A percentile compares a stretch with the other conserved stretches of the same genome.
Conservation (phyloP, 441 rosid genomes). For the Syzygium syzygioides region DNA sequence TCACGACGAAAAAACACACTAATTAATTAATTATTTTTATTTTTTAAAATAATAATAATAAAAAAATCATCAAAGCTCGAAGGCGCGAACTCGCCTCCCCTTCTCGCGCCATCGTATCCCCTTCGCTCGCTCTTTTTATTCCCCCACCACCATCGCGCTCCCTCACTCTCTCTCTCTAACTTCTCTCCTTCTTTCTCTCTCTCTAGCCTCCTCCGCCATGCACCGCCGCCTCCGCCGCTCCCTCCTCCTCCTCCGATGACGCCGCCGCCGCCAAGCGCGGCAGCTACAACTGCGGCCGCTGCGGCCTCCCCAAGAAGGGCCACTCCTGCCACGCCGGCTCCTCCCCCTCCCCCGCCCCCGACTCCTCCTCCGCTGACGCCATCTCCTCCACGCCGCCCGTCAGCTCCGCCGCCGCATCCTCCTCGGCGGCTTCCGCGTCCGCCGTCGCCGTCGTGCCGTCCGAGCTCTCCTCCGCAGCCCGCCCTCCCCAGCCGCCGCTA, state of each 20-base stretch:
- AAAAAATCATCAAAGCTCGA: neutral
- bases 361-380: constrained; percentile 17
- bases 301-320: constrained; percentile 93
- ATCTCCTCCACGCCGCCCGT: neutral
- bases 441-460: constrained; percentile 12
- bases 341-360: constrained; percentile 18
- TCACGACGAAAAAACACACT: neutral
- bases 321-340: constrained; percentile 44
- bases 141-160: neutral
- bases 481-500: constrained; percentile 4
- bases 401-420: neutral
- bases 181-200: neutral
- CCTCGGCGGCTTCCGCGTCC: neutral
- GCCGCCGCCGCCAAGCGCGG: constrained; percentile 16
- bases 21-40: neutral
- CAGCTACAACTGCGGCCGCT: constrained; percentile 86
- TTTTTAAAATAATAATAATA: neutral
- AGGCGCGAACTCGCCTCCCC: constrained; percentile 8
- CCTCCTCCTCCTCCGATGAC: constrained; percentile 24
- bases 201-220: constrained; percentile 18
- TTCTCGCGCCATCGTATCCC: constrained; percentile 7
- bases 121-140: neutral
- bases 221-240: constrained; percentile 18
- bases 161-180: neutral
- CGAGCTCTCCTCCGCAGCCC: neutral